Base-by-base conservation (phyloP, 768 basidiomycete genomes). In the Tulasnella sp. region DNA sequence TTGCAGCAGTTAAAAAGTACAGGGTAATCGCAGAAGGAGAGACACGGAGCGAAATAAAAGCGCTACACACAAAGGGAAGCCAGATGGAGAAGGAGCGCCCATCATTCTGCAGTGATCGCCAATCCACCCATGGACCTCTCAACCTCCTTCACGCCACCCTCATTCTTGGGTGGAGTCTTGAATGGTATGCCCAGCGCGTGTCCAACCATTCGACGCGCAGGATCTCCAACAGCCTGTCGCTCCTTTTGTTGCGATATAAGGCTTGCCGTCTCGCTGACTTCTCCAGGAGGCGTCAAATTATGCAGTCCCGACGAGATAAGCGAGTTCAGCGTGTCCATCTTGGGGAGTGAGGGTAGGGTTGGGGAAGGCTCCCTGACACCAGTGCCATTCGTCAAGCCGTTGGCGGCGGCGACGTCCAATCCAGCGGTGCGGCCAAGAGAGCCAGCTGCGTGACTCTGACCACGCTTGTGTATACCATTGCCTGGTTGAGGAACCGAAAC, bases 171-270 rank as follows among this genome's bases (percentile, higher is more conserved):
- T 62, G 84, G 69, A 21, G 78, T 79, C 60, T 89, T 73, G 41
- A 78, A 77, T 29, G 89, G 89, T 61, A 91, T 78, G 46, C 89
- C 90, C 59, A 92, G 74, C 30, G 88, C 88, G 55, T 84, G 84
- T 43, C 87, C 90, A 22, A 92, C 76, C 88, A 92, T 92, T 66
- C 89, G 77, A 73, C 87, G 88, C 42, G 86, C 89, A 30, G 89
- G 86, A 70, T 92, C 87, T 34, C 89, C 89, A 65, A 92, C 89
- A 66, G 84, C 79, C 21, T 87, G 87, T n/a, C 82, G 29, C 54
- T 43, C 43, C 29, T 11, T 17, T 12, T 4, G 45, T 70, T 67
- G 44, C 69, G 68, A 38, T 38, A 38, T 25, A 46, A 34, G 30
- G 11, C 43, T 48, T 30, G 52, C 17, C 49, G 21, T 38, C 34